Base-by-base conservation (phyloP, 306 rosid species). In the Cucumis cinereus region DNA sequence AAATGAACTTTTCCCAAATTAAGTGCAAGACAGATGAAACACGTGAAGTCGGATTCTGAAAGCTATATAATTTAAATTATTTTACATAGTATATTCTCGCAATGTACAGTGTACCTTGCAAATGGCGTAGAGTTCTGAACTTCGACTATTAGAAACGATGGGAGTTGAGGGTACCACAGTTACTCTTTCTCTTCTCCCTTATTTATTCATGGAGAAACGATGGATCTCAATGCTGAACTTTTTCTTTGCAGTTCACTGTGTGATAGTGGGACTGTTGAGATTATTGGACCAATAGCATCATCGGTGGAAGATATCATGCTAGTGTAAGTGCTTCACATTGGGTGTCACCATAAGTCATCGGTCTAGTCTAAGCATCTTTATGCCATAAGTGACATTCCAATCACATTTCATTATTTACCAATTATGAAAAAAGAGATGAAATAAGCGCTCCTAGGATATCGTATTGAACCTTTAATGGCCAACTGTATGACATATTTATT, bases 221-320 rank as follows among this genome's bases (percentile, higher is more conserved):
- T 11, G n/a, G 12, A 73, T 54, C 22, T 73, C 33, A 13, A 14
- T 68, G 19, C 78, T n/a, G 67, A 56, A 17, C 75, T 53, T 54
- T 76, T 66, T 72, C 82, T 63, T 84, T 80, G 71, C 85, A 93
- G 98, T 76, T 87, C 96, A 81, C 59, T 88, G 47, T 93, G 98
- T 83, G 96, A 83, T 77, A 23, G 82, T 73, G 98, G 98, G 68
- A 93, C 98, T 19, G 91, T 91, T 84, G 98, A 93, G 85, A 86
- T 93, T 86, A 88, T 93, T 79, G 98, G 98, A 77, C 98, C 98
- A 69, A 87, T 93, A 79, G 91, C 98, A 22, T 88, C 98, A 43
- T 58, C 96, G 3, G 91, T 93, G 84, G 98, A 93, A 83, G 98
- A 93, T 84, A 82, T 77, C 82, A 85, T 93, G 88, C 92, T 93